phyloP scores from a whole-genome alignment of 192 early-diverging fungal genomes.

The Hyaloraphidium curvatum region DNA sequence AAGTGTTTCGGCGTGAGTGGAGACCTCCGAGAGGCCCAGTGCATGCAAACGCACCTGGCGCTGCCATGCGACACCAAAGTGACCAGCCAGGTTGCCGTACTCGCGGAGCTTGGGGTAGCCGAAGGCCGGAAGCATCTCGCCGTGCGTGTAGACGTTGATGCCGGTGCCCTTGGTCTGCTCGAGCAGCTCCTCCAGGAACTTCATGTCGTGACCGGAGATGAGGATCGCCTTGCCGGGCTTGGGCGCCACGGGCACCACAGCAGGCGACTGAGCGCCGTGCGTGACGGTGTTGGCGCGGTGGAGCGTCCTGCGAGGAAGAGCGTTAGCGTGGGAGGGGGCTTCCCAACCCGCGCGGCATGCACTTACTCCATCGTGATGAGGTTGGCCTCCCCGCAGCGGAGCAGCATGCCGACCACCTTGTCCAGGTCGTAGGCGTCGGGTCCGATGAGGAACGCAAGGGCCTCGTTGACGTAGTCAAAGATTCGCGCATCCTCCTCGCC shows the following conservation, averaged over 20 bases:
- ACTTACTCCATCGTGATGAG: too few species aligned
- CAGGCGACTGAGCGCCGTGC: not conserved
- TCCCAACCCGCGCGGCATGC: too few species aligned
- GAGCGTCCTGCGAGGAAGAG: too few species aligned
- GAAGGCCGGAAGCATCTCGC: conserved; percentile 2
- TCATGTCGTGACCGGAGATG: conserved; percentile 3
- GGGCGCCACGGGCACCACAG: not conserved
- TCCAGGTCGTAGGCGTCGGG: not conserved
- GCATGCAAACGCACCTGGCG: not conserved
- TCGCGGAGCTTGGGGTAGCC: conserved; percentile 4
- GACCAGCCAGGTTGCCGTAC: conserved; percentile 1
- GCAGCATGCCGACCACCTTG: not conserved
- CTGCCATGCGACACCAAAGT: conserved; percentile 4
- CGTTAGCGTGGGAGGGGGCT: too few species aligned
- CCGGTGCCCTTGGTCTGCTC: conserved; percentile 2
- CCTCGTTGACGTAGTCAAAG: conserved; percentile 4
- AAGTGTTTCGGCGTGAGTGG: not conserved
- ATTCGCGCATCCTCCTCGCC: not conserved
- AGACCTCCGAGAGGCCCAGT: not conserved
- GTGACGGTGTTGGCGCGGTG: not conserved
- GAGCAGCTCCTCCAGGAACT: conserved; percentile 3
- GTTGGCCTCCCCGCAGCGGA: not conserved
- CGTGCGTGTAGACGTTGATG: not conserved
- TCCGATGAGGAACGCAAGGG: conserved; percentile 1
- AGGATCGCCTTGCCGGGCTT: not conserved